Evolutionary conservation across 2,329 filamentous ascomycete genomes (phyloP), one percentile per base, ranked within the genome.

Genomic region (Penicillium glabrum): DNA sequence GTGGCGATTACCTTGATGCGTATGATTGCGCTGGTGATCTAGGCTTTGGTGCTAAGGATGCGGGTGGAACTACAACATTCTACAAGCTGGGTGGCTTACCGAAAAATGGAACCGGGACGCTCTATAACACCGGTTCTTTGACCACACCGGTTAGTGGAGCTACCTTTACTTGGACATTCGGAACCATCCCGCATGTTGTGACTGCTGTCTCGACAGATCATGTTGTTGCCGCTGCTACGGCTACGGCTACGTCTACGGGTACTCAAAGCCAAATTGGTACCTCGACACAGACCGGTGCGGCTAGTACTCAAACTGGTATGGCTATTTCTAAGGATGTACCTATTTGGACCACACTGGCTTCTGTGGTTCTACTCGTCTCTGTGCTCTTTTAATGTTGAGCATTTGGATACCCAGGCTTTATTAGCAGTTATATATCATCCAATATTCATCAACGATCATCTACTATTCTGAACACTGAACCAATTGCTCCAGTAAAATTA

Each of bases 121-220:
- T 59, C 0, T 58, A 44, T 13, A 65, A 65, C 13, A 54, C 51
- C 3, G 61, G 53, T 21, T 16, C 50, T 8, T 14, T 66, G 16
- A 56, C 60, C 9, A 56, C 51, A 0, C 63, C 62, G 0, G 51
- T 63, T 8, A 64, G 62, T 23, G 61, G 58, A 5, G 33, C 51
- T 8, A 62, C 50, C 5, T 64, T 66, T 9, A 63, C 57, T 8
- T 63, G 59, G 61, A 56, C 49, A 0, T 55, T 52, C 43, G 53
- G 45, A 10, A 24, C 50, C 7, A 16, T 54, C 4, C 1, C 44
- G 3, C 50, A 60, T 8, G 9, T 44, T 45, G 53, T 61, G 6
- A 61, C 57, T 35, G 61, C 53, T 6, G 39, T 47, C 24, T 59
- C 59, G 3, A 48, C 35, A 1, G 46, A 57, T 19, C 43, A 47